These are phyloP conservation scores for Canna indica DNA, from an alignment of 176 grass and related monocot genomes.

Conservation along the genomic window DNA sequence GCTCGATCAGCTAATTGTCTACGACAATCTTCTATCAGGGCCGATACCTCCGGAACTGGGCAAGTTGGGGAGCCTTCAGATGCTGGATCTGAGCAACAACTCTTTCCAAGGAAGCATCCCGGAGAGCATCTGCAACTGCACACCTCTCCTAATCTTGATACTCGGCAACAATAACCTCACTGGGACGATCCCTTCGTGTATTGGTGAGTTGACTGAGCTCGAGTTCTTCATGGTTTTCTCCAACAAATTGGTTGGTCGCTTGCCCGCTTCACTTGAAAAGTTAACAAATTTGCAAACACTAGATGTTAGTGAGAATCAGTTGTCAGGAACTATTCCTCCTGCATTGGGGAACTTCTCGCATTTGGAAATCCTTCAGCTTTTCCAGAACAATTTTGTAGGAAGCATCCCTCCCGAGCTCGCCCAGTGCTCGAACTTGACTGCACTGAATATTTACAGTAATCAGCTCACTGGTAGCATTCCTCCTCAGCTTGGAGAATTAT, in stretches of 20 bases:
- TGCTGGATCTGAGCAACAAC: constrained; percentile 38
- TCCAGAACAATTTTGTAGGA: constrained; percentile 40
- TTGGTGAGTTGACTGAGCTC: constrained; percentile 40
- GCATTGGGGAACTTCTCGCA: constrained; percentile 46
- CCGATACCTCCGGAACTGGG: constrained; percentile 58
- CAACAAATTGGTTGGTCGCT: constrained; percentile 38
- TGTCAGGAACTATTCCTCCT: constrained; percentile 54
- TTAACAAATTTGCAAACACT: constrained; percentile 34
- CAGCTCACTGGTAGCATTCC: constrained; percentile 55
- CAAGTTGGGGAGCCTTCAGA: constrained; percentile 24
- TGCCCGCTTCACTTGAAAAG: constrained; percentile 52
- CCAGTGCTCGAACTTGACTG: constrained; percentile 49
- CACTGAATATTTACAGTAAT: constrained; percentile 52
- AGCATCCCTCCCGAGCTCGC: constrained; percentile 46
- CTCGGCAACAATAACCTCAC: constrained; percentile 40
- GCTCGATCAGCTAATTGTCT: constrained; percentile 27
- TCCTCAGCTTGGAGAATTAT: constrained; percentile 51
- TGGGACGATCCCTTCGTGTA: constrained; percentile 47
- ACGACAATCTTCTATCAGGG: constrained; percentile 38
- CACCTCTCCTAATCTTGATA: constrained; percentile 29
- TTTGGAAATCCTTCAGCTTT: constrained; percentile 31
- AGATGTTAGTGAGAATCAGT: constrained; percentile 37
- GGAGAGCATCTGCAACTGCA: constrained; percentile 57
- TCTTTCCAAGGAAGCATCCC: constrained; percentile 44
- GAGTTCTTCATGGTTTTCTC: neutral